These are phyloP conservation scores for Stereum hirsutum DNA, from an alignment of 1,284 basidiomycete species.

Conservation along the genomic window DNA sequence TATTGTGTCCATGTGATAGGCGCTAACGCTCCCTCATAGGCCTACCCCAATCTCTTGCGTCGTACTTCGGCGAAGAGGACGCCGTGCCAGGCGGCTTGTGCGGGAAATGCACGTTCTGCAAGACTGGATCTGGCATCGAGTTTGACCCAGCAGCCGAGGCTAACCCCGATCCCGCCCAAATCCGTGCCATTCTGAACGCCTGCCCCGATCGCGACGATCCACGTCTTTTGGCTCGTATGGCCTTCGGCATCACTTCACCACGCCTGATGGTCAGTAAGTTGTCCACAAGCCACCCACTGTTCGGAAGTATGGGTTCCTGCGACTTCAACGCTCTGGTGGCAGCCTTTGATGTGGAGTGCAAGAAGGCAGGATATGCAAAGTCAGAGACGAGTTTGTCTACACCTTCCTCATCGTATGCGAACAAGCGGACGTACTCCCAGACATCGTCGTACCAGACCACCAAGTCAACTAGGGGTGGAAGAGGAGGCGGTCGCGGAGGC, in stretches of 20 bases:
- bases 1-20: neutral
- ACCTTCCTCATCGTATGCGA: constrained; percentile 7
- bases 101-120: constrained; percentile 35
- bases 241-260: constrained; percentile 39
- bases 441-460: constrained; percentile 4
- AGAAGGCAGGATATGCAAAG: constrained; percentile 24
- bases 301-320: constrained; percentile 31
- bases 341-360: constrained; percentile 30
- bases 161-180: constrained; percentile 21
- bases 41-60: constrained; percentile 32
- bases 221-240: constrained; percentile 37
- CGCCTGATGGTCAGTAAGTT: constrained; percentile 32
- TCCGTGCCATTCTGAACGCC: constrained; percentile 29
- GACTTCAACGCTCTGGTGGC: constrained; percentile 27
- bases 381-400: constrained; percentile 3
- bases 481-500: constrained; percentile 6
- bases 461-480: constrained; percentile 1
- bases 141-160: constrained; percentile 23
- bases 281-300: constrained; percentile 28
- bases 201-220: constrained; percentile 42
- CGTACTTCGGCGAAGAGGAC: constrained; percentile 36
- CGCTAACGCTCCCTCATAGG: constrained; percentile 18
- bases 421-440: constrained; percentile 20
- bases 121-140: constrained; percentile 25
- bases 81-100: constrained; percentile 34